Evolutionary conservation across 106 monocot genomes (phyloP).

Genomic region (Gastrodia elata): DNA sequence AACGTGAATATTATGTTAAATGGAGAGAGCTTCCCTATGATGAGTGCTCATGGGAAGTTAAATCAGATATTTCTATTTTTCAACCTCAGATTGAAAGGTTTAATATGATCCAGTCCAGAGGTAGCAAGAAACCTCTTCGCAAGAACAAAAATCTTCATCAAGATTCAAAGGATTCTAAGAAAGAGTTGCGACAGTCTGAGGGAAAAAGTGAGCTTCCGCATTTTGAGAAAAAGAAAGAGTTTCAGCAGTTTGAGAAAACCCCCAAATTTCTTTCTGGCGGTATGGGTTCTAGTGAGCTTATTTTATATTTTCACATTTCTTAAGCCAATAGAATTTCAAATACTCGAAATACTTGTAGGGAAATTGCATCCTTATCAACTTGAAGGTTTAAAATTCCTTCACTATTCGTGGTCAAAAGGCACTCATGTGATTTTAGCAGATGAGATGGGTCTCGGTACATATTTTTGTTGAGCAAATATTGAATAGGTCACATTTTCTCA

Average conservation of each 20-base stretch:
- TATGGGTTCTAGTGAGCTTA: slow-evolving; percentile 13
- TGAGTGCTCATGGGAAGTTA: slow-evolving; percentile 85
- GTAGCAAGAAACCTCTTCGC: slow-evolving; percentile 32
- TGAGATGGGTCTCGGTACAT: slow-evolving; percentile 98
- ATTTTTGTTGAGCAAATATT: not conserved
- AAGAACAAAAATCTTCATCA: slow-evolving; percentile 35
- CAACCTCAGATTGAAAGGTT: slow-evolving; percentile 80
- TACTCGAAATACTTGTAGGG: slow-evolving; percentile 34
- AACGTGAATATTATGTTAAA: slow-evolving; percentile 77
- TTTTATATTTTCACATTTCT: slow-evolving; percentile 1
- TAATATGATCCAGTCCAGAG: slow-evolving; percentile 41
- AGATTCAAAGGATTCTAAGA: slow-evolving; percentile 41
- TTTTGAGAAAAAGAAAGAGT: slow-evolving; percentile 30
- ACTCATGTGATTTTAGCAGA: slow-evolving; percentile 97
- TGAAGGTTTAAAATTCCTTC: slow-evolving; percentile 95
- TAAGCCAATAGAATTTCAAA: not conserved
- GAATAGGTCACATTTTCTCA: slow-evolving; percentile 4
- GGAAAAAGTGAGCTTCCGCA: slow-evolving; percentile 21
- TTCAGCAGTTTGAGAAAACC: slow-evolving; percentile 46
- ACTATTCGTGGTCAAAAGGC: slow-evolving; percentile 90
- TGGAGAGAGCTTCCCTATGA: slow-evolving; percentile 97
- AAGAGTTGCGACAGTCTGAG: slow-evolving; percentile 53
- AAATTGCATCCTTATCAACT: slow-evolving; percentile 93
- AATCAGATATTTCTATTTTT: slow-evolving; percentile 77
- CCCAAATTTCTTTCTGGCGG: slow-evolving; percentile 85